Conservation (phyloP, 1,284 basidiomycete genomes). For the Cystobasidiaceae sp. region DNA sequence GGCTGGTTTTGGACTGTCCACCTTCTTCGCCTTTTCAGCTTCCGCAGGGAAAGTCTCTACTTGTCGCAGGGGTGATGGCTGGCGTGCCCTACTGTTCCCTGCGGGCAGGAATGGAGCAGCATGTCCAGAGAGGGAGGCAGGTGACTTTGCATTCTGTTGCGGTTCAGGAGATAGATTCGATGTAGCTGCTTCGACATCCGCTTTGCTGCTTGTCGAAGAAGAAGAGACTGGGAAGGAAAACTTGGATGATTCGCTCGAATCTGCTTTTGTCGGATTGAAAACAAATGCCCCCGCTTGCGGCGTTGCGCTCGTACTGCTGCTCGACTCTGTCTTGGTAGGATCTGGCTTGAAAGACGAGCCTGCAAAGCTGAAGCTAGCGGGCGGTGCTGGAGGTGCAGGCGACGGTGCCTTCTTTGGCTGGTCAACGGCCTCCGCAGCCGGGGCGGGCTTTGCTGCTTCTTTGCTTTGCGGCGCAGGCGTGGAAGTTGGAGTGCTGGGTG, state of each 20-base stretch:
- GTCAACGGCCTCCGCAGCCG: background rate
- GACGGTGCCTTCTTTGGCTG: background rate
- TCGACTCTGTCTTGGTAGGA: conserved; percentile 5
- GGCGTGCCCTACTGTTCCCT: conserved; percentile 21
- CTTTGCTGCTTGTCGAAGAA: conserved; percentile 1
- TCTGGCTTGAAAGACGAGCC: conserved; percentile 34
- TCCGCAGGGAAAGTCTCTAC: conserved; percentile 20
- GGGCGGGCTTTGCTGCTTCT: background rate
- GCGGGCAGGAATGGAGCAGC: conserved; percentile 20
- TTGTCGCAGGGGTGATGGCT: conserved; percentile 26
- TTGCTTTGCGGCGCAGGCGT: background rate
- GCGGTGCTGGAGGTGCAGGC: conserved; percentile 36
- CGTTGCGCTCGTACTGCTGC: background rate
- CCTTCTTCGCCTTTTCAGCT: background rate
- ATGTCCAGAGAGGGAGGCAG: background rate
- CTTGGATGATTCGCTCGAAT: conserved; percentile 33
- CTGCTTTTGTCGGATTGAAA: conserved; percentile 35
- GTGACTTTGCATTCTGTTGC: background rate
- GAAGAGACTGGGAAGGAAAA: conserved; percentile 38
- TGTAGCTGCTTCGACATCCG: background rate
- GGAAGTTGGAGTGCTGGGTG: no score
- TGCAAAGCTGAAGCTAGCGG: conserved; percentile 38
- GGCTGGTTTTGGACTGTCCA: no score
- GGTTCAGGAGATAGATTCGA: conserved; percentile 3
- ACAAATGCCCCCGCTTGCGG: conserved; percentile 37